Evolutionary conservation across 352 stramenopile genomes (phyloP), one percentile per base, ranked within the genome.

Genomic region (Globisporangium cederbergense): DNA sequence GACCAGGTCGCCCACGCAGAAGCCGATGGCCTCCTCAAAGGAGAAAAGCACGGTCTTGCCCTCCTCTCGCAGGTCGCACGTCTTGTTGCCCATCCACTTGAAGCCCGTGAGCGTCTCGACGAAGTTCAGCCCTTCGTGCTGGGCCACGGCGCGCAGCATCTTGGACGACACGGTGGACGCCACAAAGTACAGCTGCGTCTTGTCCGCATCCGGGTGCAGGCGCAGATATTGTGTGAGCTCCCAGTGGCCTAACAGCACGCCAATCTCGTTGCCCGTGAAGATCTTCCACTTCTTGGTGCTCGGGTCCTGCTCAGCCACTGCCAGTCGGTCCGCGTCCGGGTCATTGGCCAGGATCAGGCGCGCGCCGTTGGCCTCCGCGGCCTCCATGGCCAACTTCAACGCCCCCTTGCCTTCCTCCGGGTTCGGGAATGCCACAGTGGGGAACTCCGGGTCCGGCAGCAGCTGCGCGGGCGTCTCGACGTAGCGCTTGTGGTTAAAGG

Each of bases 21-120:
- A 99, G 22, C 97, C 97, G 63, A 99, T 99, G 16, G 97, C 97
- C 75, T 99, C 97, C 85, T 99, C 97, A 66, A 98, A 99, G 16
- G 90, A 90, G 68, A 99, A 98, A 34, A 99, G 68, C 61, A 98
- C 92, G 22, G 71, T 87, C 68, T 98, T 98, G 52, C 93, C 96
- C 60, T 91, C 73, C 13, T 81, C 70, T 53, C 89, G 78, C 50
- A 96, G 66, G 40, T 96, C 86, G 22, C 63, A 65, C 14, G 88
- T 91, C 67, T 90, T 86, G 78, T 98, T 97, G 45, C 92, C 97
- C 79, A 99, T 99, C 97, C 97, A 99, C 82, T 99, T 99, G 79
- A 99, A 99, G 34, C 97, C 97, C 30, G 97, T 99, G 52, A 99
- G 86, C 32, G 96, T 99, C 71, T 99, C 97, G 66, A 98, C 94